Conservation (phyloP, 164 flowering plant species). For the Liriodendron chinense region DNA sequence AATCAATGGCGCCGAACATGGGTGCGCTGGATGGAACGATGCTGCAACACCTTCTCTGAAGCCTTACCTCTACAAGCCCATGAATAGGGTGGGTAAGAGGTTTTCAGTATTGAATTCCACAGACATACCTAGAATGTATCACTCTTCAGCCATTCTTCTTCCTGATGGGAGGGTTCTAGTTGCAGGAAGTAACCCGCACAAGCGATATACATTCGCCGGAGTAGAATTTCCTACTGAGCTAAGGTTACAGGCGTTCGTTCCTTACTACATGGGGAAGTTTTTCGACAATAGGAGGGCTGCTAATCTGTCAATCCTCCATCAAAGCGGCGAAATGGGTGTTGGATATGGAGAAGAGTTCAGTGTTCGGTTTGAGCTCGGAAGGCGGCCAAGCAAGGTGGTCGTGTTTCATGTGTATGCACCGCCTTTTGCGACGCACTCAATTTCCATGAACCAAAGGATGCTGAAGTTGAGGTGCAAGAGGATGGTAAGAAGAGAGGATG, state of each 20-base stretch:
- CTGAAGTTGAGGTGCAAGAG: conserved; percentile 41
- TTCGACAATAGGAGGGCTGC: conserved; percentile 33
- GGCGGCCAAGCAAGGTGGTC: conserved; percentile 25
- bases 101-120: conserved; percentile 43
- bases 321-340: conserved; percentile 3
- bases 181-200: conserved; percentile 67
- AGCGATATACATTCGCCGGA: conserved; percentile 35
- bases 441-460: conserved; percentile 75
- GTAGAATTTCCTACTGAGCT: conserved; percentile 62
- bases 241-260: conserved; percentile 49
- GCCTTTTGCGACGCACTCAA: conserved; percentile 60
- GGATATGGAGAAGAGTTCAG: conserved; percentile 42
- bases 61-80: conserved; percentile 60
- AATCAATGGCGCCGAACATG: conserved; percentile 60
- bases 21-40: conserved; percentile 51
- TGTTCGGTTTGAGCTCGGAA: conserved; percentile 35
- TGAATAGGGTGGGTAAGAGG: conserved; percentile 26
- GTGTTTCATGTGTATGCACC: conserved; percentile 50
- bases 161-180: conserved; percentile 70
- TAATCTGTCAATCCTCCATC: conserved; percentile 32
- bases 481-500: conserved; percentile 25
- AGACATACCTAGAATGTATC: conserved; percentile 60
- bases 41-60: conserved; percentile 40
- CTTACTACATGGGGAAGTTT: conserved; percentile 42
- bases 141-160: conserved; percentile 60